These are phyloP conservation scores for Fusarium torulosum DNA, from an alignment of 2,329 filamentous ascomycete species.

Conservation along the genomic window DNA sequence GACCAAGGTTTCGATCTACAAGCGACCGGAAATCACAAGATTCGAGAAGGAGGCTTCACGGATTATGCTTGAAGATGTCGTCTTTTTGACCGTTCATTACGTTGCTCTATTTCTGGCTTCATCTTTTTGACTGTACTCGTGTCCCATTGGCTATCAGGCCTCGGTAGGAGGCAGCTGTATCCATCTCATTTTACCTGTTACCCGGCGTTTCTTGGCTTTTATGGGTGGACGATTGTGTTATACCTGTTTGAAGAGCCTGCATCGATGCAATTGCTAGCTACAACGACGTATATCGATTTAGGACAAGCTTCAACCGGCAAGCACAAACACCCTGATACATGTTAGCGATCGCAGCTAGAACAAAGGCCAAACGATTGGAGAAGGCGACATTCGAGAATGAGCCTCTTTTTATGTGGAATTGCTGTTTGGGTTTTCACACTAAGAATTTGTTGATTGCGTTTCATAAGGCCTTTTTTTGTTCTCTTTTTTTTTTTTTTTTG, in stretches of 20 bases:
- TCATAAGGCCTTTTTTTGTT: slow-evolving; percentile 1
- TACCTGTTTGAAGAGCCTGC: slow-evolving; percentile 5
- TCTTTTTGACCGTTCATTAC: slow-evolving; percentile 3
- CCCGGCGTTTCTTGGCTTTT: slow-evolving; percentile 27
- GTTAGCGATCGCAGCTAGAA: slow-evolving; percentile 20
- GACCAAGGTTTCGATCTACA: not conserved
- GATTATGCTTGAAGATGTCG: slow-evolving; percentile 18
- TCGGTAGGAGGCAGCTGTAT: slow-evolving; percentile 1
- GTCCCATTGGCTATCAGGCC: slow-evolving; percentile 26
- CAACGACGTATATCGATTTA: slow-evolving; percentile 28
- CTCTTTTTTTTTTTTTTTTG: slow-evolving; percentile 1
- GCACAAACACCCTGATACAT: slow-evolving; percentile 1
- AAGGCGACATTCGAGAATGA: not conserved
- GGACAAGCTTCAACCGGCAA: slow-evolving; percentile 4
- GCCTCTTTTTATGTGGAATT: slow-evolving; percentile 10
- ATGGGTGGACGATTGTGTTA: slow-evolving; percentile 21
- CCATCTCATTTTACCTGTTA: slow-evolving; percentile 24
- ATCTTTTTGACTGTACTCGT: slow-evolving; percentile 3
- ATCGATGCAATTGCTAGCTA: slow-evolving; percentile 15
- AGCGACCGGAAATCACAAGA: slow-evolving; percentile 9
- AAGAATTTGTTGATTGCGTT: slow-evolving; percentile 4
- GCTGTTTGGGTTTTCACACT: slow-evolving; percentile 7
- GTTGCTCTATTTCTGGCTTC: slow-evolving; percentile 2
- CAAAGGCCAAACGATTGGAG: slow-evolving; percentile 8
- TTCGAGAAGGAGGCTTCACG: not conserved